Evolutionary conservation across 352 stramenopile species (phyloP).

Genomic region (Phytophthora vignae): DNA sequence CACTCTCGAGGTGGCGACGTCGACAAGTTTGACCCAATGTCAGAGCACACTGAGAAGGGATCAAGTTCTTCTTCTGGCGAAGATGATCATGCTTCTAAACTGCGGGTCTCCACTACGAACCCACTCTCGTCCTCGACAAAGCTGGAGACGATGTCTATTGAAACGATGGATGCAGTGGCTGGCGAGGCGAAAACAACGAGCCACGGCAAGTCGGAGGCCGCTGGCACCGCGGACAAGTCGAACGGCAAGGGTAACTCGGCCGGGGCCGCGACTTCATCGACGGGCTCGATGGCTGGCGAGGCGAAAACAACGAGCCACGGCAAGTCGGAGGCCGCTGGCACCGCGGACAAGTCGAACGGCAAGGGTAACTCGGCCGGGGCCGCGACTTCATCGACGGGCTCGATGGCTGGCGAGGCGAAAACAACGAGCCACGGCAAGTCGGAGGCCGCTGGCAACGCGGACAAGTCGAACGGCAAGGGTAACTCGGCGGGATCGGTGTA

Average conservation of each 20-base stretch:
- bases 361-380: too few species aligned
- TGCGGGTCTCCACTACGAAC: too few species aligned
- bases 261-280: too few species aligned
- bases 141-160: conserved; percentile 15
- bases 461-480: conserved; percentile 11
- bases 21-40: too few species aligned
- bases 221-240: background rate
- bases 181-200: too few species aligned
- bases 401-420: background rate
- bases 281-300: too few species aligned
- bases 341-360: too few species aligned
- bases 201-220: background rate
- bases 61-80: background rate
- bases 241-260: background rate
- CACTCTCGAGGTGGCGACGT: too few species aligned
- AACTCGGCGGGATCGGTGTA: too few species aligned
- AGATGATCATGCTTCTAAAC: background rate
- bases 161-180: conserved; percentile 15
- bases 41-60: too few species aligned
- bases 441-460: background rate
- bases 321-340: background rate
- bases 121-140: conserved; percentile 1
- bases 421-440: background rate
- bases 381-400: background rate
- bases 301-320: background rate